Evolutionary conservation across 768 basidiomycete genomes (phyloP), one percentile per base, ranked within the genome.

Genomic region (Podaxis sp.): DNA sequence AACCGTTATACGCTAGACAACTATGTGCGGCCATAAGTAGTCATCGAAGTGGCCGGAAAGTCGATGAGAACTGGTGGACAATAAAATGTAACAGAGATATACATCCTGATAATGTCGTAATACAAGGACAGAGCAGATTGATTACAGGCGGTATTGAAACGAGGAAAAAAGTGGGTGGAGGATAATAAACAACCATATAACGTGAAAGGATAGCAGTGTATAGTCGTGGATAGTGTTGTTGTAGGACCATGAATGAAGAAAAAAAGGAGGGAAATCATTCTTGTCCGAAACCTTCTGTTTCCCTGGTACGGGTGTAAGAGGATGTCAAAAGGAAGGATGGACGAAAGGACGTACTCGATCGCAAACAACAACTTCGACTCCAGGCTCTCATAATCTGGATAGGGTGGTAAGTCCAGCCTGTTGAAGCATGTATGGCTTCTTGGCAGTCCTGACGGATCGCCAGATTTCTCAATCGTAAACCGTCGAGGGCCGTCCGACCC

Each of bases 351-450:
- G 62, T 68, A 91, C 87, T 94, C 92, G 42, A 94, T 90, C 19
- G 92, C 92, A 71, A 87, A 90, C 46, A 88, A 84, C 55, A 97
- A 72, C 75, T 95, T 95, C 72, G 87, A 87, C 74, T 96, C 94
- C 64, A 96, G 74, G 68, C 86, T 90, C 73, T 92, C 89, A 69
- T 92, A 93, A 71, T 92, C 90, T 68, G 92, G 85, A 72, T 97
- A 97, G 15, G 93, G 90, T 0, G 95, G 95, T 24, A 97, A 75
- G 71, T 97, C 95, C 55, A 93, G 77, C 54, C 89, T 79, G 72
- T 96, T 96, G 82, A 97, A 96, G 76, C 95, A 97, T 1, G 95
- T 97, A 73, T 96, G 95, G 68, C 89, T 90, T 71, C 95, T 86
- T 2, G 95, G 95, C 54, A 97, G 73, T 52, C 93, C 92, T 13